A percentile compares a stretch with the other conserved stretches of the same genome.
phyloP scores from a whole-genome alignment of 2,329 filamentous ascomycete genomes.

The Fusarium veterinarium region DNA sequence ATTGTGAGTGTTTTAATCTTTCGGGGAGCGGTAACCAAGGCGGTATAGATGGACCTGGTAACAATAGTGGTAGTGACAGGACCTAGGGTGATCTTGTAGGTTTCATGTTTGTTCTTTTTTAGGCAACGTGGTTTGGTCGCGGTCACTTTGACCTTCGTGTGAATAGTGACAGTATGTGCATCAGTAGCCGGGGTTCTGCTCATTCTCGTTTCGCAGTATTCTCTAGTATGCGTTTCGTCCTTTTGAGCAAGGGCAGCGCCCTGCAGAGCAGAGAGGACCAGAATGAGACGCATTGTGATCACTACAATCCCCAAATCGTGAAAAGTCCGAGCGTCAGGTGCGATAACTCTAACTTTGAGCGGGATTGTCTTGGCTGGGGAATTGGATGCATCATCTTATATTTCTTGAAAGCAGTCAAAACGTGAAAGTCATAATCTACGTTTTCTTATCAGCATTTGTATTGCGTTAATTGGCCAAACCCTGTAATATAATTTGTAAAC shows the following conservation, averaged over 20 bases:
- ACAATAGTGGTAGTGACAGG: not conserved
- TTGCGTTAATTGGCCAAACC: rapidly evolving
- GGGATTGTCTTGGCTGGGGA: no score
- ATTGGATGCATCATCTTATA: not conserved
- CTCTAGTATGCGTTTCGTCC: not conserved
- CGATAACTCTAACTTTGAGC: not conserved
- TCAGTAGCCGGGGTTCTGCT: not conserved
- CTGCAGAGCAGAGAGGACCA: not conserved
- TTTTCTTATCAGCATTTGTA: no score
- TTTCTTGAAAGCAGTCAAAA: not conserved
- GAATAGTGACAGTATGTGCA: not conserved
- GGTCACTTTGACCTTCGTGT: not conserved
- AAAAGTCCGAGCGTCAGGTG: no score
- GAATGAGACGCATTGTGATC: not conserved
- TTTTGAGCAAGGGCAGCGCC: not conserved
- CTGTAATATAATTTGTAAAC: no score
- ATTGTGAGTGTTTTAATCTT: not conserved
- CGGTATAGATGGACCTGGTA: not conserved
- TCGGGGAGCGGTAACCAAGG: not conserved
- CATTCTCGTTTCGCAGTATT: not conserved
- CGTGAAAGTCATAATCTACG: not conserved
- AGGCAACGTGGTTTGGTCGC: not conserved
- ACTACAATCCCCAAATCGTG: not conserved
- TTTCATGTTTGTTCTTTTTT: not conserved
- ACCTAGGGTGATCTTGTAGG: not conserved